phyloP scores from a whole-genome alignment of 2,329 filamentous ascomycete genomes.

The Neospermospora avenae region DNA sequence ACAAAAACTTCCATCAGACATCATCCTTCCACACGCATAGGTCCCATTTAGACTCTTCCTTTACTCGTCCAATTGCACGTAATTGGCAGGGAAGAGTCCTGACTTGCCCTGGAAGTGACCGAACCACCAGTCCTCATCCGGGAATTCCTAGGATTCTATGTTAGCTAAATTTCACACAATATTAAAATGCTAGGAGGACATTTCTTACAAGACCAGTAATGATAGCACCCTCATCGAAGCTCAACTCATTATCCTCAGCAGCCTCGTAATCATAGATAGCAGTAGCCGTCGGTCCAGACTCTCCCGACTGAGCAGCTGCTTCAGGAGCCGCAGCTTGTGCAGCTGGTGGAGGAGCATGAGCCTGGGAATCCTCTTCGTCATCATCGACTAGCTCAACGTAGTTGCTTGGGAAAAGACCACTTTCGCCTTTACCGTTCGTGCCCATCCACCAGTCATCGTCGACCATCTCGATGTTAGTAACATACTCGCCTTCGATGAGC shows the following conservation, averaged over 20 bases:
- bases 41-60: not conserved
- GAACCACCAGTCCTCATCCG: conserved; percentile 98
- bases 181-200: not conserved
- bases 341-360: conserved; percentile 27
- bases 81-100: conserved; percentile 81
- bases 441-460: conserved; percentile 99
- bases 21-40: not conserved
- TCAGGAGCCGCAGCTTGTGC: conserved; percentile 40
- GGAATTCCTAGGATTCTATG: conserved; percentile 67
- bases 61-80: conserved; percentile 52
- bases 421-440: conserved; percentile 78
- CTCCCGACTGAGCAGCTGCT: conserved; percentile 36
- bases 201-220: conserved; percentile 71
- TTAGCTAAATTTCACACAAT: conserved; percentile 9
- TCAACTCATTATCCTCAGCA: conserved; percentile 84
- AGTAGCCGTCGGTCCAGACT: conserved; percentile 63
- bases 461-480: conserved; percentile 94
- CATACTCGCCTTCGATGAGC: conserved; percentile 79
- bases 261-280: conserved; percentile 96
- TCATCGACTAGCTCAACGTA: conserved; percentile 85
- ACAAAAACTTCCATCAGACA: not conserved
- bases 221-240: conserved; percentile 85
- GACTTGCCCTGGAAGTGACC: conserved; percentile 76
- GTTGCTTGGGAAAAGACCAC: conserved; percentile 92
- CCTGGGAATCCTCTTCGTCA: conserved; percentile 40